Percentiles rank a stretch among this genome's conserved stretches.
phyloP scores from a whole-genome alignment of 169 alveolate genomes.

The Eimeria brunetti region DNA sequence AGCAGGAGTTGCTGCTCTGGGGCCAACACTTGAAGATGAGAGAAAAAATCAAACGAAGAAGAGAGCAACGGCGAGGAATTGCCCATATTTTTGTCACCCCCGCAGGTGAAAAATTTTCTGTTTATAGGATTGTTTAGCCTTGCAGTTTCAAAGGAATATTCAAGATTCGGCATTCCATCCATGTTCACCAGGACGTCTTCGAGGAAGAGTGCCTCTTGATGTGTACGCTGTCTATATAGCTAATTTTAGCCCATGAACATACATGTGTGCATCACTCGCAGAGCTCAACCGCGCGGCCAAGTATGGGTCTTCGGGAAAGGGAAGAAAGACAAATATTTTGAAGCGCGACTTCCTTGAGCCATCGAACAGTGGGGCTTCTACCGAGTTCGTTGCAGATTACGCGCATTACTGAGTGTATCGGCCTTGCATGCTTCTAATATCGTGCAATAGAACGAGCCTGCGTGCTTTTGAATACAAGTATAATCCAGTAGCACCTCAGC shows the following conservation, averaged over 20 bases:
- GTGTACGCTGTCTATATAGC: neutral
- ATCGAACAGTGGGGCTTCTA: constrained; percentile 37
- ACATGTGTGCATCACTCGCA: constrained; percentile 15
- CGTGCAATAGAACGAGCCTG: neutral
- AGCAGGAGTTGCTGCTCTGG: constrained; percentile 64
- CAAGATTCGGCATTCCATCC: neutral
- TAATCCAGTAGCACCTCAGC: neutral
- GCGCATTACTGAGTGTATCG: neutral
- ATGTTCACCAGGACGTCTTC: neutral
- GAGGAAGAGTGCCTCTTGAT: neutral
- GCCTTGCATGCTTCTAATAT: neutral
- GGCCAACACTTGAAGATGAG: constrained; percentile 26
- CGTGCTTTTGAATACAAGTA: neutral
- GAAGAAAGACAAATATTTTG: constrained; percentile 8
- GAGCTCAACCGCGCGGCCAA: constrained; percentile 29
- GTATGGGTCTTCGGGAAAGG: constrained; percentile 1
- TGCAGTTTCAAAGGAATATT: neutral
- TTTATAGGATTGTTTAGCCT: neutral
- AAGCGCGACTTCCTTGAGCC: constrained; percentile 18
- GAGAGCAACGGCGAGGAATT: constrained; percentile 20
- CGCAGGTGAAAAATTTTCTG: neutral
- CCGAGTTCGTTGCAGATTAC: neutral
- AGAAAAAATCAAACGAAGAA: neutral
- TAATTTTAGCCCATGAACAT: neutral
- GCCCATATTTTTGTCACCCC: constrained; percentile 33